These are phyloP conservation scores for Citrus inodora DNA, from an alignment of 345 rosid species.

Conservation along the genomic window DNA sequence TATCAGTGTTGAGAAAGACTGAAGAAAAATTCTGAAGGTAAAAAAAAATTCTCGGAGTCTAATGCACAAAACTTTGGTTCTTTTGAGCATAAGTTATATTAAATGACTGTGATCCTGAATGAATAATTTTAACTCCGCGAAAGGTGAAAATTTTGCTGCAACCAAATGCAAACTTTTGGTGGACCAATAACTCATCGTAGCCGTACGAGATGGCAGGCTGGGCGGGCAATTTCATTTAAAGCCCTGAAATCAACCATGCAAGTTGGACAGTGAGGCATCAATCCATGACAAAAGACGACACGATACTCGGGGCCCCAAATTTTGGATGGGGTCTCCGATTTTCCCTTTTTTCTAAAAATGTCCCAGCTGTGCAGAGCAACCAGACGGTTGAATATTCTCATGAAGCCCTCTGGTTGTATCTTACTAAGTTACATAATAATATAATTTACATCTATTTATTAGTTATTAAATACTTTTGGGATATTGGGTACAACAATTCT, in stretches of 20 bases:
- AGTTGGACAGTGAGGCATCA: background rate
- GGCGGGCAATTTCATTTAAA: background rate
- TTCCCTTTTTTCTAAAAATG: background rate
- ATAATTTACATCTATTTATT: too few species aligned
- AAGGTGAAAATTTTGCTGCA: background rate
- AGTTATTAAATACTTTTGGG: too few species aligned
- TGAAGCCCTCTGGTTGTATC: background rate
- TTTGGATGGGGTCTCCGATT: background rate
- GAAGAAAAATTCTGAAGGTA: too few species aligned
- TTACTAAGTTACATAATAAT: too few species aligned
- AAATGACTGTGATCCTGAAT: background rate
- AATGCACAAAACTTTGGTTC: background rate
- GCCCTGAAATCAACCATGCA: background rate
- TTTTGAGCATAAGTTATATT: background rate
- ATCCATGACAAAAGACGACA: background rate
- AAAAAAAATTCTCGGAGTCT: background rate
- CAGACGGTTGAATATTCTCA: background rate
- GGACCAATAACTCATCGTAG: background rate
- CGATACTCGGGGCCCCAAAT: conserved; percentile 4
- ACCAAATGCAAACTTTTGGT: background rate
- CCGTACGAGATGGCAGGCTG: background rate
- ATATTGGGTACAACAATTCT: too few species aligned
- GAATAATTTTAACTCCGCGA: background rate
- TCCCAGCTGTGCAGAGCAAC: background rate
- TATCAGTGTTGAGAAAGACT: background rate